Percentiles rank a stretch among this genome's conserved stretches.
Evolutionary conservation across 805 yeast species (phyloP).

Genomic region (Komagataella populi): DNA sequence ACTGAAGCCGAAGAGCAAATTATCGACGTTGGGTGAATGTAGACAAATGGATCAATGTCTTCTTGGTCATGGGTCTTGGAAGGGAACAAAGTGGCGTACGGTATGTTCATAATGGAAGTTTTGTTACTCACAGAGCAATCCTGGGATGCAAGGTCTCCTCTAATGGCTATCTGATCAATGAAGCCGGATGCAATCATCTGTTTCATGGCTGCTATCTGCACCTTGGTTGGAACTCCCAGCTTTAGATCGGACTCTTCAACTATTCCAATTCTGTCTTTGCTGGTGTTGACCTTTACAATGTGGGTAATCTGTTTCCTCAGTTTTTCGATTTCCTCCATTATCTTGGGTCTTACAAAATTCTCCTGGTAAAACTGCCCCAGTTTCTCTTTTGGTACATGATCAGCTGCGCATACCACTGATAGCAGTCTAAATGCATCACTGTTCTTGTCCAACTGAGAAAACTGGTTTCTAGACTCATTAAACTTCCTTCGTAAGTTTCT

Average conservation of each 20-base stretch:
- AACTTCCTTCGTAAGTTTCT: constrained; percentile 35
- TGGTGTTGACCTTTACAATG: constrained; percentile 56
- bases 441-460: constrained; percentile 52
- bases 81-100: constrained; percentile 49
- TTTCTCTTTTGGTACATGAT: constrained; percentile 48
- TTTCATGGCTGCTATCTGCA: constrained; percentile 66
- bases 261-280: constrained; percentile 44
- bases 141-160: constrained; percentile 62
- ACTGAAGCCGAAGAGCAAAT: constrained; percentile 43
- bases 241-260: constrained; percentile 27
- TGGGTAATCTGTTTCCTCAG: constrained; percentile 67
- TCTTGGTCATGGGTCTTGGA: constrained; percentile 16
- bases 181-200: constrained; percentile 92
- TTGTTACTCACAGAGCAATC: constrained; percentile 50
- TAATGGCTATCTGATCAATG: constrained; percentile 76
- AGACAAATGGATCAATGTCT: constrained; percentile 43
- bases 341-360: constrained; percentile 63
- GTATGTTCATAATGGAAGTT: constrained; percentile 42
- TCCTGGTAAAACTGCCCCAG: constrained; percentile 32
- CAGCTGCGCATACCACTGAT: constrained; percentile 80
- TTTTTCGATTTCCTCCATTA: constrained; percentile 76
- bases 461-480: constrained; percentile 42
- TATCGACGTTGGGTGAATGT: constrained; percentile 70
- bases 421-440: constrained; percentile 68
- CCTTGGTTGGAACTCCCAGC: constrained; percentile 51